A percentile compares a stretch with the other conserved stretches of the same genome.
Evolutionary conservation across 2,329 filamentous ascomycete species (phyloP).

Genomic region (Fusarium dlaminii): DNA sequence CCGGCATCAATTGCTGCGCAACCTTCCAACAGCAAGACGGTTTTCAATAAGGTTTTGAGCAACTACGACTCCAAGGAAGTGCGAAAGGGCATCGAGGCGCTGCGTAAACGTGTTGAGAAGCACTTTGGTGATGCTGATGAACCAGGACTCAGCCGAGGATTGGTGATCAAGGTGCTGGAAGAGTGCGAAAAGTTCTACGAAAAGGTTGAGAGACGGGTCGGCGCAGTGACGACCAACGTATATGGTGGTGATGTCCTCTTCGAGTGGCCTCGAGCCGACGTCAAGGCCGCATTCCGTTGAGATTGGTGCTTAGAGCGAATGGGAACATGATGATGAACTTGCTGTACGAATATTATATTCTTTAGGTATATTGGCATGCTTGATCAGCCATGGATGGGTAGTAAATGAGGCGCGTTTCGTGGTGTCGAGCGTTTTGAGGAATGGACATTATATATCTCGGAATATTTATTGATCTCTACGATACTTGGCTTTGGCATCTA

Average conservation of each 20-base stretch:
- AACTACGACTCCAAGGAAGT: slow-evolving; percentile 86
- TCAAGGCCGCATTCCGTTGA: slow-evolving; percentile 65
- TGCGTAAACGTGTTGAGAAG: slow-evolving; percentile 94
- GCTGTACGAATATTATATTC: slow-evolving; percentile 29
- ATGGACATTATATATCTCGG: slow-evolving; percentile 20
- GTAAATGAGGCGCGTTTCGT: slow-evolving; percentile 26
- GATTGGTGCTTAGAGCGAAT: slow-evolving; percentile 3
- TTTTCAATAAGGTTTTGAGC: slow-evolving; percentile 87
- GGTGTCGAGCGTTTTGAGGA: slow-evolving; percentile 9
- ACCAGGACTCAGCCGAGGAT: slow-evolving; percentile 66
- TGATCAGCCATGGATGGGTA: slow-evolving; percentile 9
- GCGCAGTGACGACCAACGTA: slow-evolving; percentile 67
- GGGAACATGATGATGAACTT: slow-evolving; percentile 32
- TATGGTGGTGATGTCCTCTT: slow-evolving; percentile 72
- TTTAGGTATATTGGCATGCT: slow-evolving; percentile 15
- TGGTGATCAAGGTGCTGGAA: slow-evolving; percentile 66
- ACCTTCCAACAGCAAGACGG: slow-evolving; percentile 81
- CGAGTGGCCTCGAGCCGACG: slow-evolving; percentile 72
- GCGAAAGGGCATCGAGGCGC: slow-evolving; percentile 85
- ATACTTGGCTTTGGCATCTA: neutral
- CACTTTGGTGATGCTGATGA: slow-evolving; percentile 94
- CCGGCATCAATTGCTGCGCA: slow-evolving; percentile 76
- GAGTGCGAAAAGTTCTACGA: slow-evolving; percentile 72
- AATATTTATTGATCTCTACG: slow-evolving; percentile 7
- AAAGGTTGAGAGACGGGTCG: slow-evolving; percentile 69